Conservation (phyloP, 352 stramenopile genomes). For the Pythium aquatile region DNA sequence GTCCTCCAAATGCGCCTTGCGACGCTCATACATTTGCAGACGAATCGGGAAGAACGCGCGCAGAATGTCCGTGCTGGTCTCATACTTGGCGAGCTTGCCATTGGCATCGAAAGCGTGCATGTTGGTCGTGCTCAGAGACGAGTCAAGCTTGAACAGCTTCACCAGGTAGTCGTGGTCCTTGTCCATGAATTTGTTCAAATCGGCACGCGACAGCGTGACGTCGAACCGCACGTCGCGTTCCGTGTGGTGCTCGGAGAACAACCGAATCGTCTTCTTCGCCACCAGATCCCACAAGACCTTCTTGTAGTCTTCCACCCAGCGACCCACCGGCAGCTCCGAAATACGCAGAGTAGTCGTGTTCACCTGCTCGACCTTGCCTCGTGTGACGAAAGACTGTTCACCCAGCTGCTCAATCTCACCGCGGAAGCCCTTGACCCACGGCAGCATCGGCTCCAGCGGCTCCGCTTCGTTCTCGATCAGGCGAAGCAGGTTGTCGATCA, state of each 20-base stretch:
- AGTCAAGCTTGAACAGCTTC: conserved; percentile 94
- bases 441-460: conserved; percentile 78
- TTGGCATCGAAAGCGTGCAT: conserved; percentile 97
- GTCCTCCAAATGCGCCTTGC: conserved; percentile 79
- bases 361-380: conserved; percentile 65
- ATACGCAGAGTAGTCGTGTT: conserved; percentile 95
- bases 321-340: conserved; percentile 95
- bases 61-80: conserved; percentile 89
- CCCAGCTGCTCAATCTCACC: conserved; percentile 84
- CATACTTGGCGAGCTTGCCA: conserved; percentile 92
- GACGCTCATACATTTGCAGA: conserved; percentile 82
- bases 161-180: conserved; percentile 54
- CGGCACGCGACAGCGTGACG: conserved; percentile 66
- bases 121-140: conserved; percentile 94
- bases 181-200: conserved; percentile 73
- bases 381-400: conserved; percentile 71
- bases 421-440: conserved; percentile 95
- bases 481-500: conserved; percentile 94
- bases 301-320: conserved; percentile 99
- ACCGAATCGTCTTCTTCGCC: conserved; percentile 76
- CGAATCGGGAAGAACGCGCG: conserved; percentile 93
- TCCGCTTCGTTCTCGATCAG: conserved; percentile 68
- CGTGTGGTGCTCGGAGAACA: conserved; percentile 97
- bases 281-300: conserved; percentile 93
- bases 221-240: conserved; percentile 88